Evolutionary conservation across 2,329 filamentous ascomycete species (phyloP).

Genomic region (Aspergillus sp.): DNA sequence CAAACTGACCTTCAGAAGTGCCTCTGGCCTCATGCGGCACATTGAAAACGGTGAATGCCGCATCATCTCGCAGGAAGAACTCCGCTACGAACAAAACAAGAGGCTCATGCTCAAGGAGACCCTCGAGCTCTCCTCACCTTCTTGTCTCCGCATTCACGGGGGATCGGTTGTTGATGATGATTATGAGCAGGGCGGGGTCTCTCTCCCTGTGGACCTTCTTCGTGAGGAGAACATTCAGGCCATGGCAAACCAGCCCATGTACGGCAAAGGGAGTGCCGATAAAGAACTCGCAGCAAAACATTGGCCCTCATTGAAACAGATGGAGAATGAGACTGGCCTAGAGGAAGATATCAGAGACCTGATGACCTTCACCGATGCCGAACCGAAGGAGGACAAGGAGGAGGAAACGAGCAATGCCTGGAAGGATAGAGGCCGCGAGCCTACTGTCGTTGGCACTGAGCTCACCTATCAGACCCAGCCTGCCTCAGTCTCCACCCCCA

Average conservation of each 20-base stretch:
- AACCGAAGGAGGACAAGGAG: background rate
- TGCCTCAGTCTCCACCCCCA: background rate
- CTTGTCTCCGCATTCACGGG: background rate
- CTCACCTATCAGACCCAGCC: constrained; percentile 9
- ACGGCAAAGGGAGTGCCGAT: constrained; percentile 6
- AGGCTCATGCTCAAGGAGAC: constrained; percentile 52
- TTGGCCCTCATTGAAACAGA: constrained; percentile 28
- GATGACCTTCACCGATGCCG: constrained; percentile 26
- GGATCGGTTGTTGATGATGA: constrained; percentile 13
- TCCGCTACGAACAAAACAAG: constrained; percentile 55
- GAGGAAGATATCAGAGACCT: constrained; percentile 22
- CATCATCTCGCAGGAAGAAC: constrained; percentile 47
- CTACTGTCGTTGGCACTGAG: background rate
- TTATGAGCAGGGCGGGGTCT: constrained; percentile 30
- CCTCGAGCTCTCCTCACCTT: constrained; percentile 21
- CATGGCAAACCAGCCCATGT: constrained; percentile 23
- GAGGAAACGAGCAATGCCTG: background rate
- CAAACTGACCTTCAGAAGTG: constrained; percentile 50
- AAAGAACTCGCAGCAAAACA: constrained; percentile 26
- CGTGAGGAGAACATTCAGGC: constrained; percentile 21
- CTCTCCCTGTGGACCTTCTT: constrained; percentile 12
- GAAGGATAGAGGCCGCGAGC: constrained; percentile 14
- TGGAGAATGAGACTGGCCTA: background rate
- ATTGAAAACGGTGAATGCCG: constrained; percentile 58
- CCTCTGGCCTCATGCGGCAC: constrained; percentile 57